Percentiles rank a stretch among this genome's conserved stretches.
Conservation (phyloP, 208 protist species). For the Leishmania turanica region DNA sequence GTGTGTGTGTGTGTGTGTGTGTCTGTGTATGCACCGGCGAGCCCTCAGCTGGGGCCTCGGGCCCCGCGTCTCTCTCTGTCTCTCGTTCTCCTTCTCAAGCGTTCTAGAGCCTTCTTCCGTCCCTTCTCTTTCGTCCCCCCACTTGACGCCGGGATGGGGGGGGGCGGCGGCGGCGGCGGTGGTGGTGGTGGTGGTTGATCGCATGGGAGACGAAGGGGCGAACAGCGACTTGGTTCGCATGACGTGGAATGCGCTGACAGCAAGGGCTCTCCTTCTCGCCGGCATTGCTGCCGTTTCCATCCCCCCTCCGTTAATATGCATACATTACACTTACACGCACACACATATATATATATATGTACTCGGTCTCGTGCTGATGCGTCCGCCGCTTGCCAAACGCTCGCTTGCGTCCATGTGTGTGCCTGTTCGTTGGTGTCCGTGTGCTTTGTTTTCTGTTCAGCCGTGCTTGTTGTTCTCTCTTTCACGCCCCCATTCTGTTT, state of each 20-base stretch:
- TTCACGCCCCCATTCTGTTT: neutral
- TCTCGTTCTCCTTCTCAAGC: neutral
- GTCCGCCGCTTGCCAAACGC: neutral
- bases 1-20: neutral
- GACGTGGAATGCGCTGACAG: neutral
- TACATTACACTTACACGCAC: too few relatives aligned
- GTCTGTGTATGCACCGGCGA: neutral
- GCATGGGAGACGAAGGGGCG: neutral
- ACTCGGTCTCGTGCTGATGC: neutral
- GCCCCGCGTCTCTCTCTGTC: neutral
- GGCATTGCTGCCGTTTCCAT: neutral
- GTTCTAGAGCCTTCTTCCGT: neutral
- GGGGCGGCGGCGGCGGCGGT: rapidly evolving
- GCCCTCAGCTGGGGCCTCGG: neutral
- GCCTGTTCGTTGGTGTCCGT: neutral
- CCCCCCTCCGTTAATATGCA: neutral
- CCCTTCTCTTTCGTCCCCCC: neutral
- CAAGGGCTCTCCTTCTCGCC: neutral
- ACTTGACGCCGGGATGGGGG: too few relatives aligned
- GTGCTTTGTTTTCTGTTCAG: neutral
- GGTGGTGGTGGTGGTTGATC: neutral
- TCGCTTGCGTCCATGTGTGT: neutral
- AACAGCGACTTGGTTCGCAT: neutral
- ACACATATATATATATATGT: neutral
- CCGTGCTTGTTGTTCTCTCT: neutral